Conservation (phyloP, 345 rosid genomes). For the Cardamine resedifolia region DNA sequence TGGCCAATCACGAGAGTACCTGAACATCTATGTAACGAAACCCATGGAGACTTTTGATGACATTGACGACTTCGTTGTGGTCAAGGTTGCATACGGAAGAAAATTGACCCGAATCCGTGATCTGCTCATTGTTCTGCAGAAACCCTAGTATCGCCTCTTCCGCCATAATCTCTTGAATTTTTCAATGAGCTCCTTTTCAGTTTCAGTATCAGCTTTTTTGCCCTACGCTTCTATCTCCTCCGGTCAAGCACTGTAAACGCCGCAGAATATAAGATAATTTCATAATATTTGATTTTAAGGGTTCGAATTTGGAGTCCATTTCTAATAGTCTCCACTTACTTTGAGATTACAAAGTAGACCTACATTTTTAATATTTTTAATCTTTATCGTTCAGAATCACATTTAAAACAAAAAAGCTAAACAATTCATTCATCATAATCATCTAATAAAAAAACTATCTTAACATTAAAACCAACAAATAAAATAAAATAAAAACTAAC, state of each 20-base stretch:
- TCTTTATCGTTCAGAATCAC: too few species aligned
- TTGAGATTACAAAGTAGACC: too few species aligned
- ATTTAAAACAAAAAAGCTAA: too few species aligned
- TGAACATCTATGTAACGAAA: constrained; percentile 62
- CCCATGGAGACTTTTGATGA: constrained; percentile 74
- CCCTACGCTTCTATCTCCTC: neutral
- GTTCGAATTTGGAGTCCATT: neutral
- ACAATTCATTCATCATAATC: too few species aligned
- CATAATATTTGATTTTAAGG: neutral
- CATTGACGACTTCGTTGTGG: constrained; percentile 67
- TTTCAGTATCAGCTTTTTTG: neutral
- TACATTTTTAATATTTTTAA: too few species aligned
- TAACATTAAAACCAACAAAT: too few species aligned
- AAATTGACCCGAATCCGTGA: constrained; percentile 69
- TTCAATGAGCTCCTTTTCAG: neutral
- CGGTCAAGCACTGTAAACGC: constrained; percentile 6
- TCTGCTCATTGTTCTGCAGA: constrained; percentile 50
- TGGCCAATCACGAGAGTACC: constrained; percentile 37
- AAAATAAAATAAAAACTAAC: too few species aligned
- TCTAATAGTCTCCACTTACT: too few species aligned
- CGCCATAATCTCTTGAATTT: constrained; percentile 42
- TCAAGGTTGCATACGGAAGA: constrained; percentile 51
- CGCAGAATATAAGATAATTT: neutral
- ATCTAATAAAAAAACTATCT: too few species aligned
- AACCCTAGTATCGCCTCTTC: constrained; percentile 67